phyloP scores from a whole-genome alignment of 2,329 filamentous ascomycete genomes.

The Cordyceps militaris region DNA sequence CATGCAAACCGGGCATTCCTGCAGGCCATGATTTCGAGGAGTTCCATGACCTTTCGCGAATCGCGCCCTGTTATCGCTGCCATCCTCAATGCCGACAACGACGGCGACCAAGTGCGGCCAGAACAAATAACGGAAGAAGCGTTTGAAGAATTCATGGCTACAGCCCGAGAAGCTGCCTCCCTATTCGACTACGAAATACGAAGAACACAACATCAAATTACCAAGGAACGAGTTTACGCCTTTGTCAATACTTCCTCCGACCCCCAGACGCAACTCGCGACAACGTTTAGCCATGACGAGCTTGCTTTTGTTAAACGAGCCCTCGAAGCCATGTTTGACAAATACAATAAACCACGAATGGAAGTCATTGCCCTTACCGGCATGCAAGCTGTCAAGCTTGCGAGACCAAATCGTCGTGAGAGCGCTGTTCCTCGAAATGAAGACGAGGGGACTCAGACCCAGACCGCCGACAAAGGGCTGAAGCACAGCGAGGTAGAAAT shows the following conservation, averaged over 20 bases:
- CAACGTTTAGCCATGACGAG: slow-evolving; percentile 72
- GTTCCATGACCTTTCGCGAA: slow-evolving; percentile 68
- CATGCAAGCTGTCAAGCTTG: slow-evolving; percentile 70
- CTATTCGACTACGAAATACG: slow-evolving; percentile 85
- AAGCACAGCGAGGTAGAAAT: slow-evolving; percentile 72
- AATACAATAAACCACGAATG: slow-evolving; percentile 68
- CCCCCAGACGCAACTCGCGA: slow-evolving; percentile 77
- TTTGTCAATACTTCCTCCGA: slow-evolving; percentile 87
- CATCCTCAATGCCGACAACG: slow-evolving; percentile 56
- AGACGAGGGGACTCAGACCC: slow-evolving; percentile 23
- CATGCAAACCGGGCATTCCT: slow-evolving; percentile 81
- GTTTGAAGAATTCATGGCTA: slow-evolving; percentile 61
- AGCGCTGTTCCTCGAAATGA: slow-evolving; percentile 24
- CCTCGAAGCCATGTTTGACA: slow-evolving; percentile 87
- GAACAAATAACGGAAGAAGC: slow-evolving; percentile 62
- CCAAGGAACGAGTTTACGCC: slow-evolving; percentile 64
- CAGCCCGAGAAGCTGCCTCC: slow-evolving; percentile 65
- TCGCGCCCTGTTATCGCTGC: slow-evolving; percentile 67
- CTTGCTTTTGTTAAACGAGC: slow-evolving; percentile 83
- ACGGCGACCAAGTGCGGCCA: slow-evolving; percentile 34
- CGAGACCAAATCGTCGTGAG: slow-evolving; percentile 40
- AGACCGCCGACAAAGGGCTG: slow-evolving; percentile 47
- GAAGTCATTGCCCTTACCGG: slow-evolving; percentile 78
- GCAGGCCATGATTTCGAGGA: slow-evolving; percentile 76
- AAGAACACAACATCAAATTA: slow-evolving; percentile 60